Base-by-base conservation (phyloP, 2,329 filamentous ascomycete genomes). In the Calonectria hongkongensis region DNA sequence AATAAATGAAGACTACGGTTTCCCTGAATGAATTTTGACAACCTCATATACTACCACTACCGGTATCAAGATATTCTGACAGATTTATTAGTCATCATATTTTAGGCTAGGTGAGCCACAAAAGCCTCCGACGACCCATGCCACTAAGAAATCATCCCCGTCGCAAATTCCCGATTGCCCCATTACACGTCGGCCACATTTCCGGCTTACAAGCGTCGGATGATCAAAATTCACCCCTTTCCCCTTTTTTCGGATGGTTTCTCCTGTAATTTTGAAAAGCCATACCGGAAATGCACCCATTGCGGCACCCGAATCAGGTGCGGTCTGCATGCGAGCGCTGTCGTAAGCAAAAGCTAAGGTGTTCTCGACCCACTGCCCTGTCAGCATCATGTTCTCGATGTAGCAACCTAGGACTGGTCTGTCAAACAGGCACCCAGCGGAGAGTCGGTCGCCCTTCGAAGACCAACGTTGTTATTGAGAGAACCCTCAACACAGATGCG, bases 251-350 rank as follows among this genome's bases (percentile, higher is more conserved):
- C 39, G 39, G 39, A 28, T 45, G 39, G 18, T 47, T 47, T 8
- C 41, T 21, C 33, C 25, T 45, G 8, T 10, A 1, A 0, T 21
- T 21, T 28, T 8, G 15, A 4, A 4, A 4, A 48, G n/a, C 2
- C 4, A 33, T 28, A 13, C 21, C 3, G 12, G 25, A 15, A 6
- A 63, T 47, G 58, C 25, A 45, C 12, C 18, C 25, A 13, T 25
- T 33, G 21, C 25, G 39, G 16, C 77, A 80, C 43, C 78, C 78
- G 4, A 78, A 73, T 45, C 78, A 80, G 51, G 75, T 75, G 33
- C 76, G 78, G 18, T 77, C 75, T 5, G 75, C 77, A 28, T 80
- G 79, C 50, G 77, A 80, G 71, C 68, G 77, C 41, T 80, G 78
- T 62, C 79, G 77, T n/a, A 66, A 73, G 28, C 75, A 79, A 50